phyloP scores from a whole-genome alignment of 2,329 filamentous ascomycete genomes.

The Pestalotiopsis sp. region DNA sequence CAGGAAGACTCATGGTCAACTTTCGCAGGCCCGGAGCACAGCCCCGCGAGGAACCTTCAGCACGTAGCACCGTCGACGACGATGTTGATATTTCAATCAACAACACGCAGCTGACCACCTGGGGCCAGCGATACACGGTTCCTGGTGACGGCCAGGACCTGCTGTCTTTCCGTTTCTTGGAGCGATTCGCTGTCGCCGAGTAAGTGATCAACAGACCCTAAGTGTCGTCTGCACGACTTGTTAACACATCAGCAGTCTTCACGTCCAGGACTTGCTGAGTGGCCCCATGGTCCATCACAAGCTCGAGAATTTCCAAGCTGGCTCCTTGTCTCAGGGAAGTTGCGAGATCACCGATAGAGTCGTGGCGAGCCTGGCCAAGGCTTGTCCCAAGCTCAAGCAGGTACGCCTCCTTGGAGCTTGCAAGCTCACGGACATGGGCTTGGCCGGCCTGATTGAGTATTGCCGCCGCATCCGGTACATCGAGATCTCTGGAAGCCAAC shows the following conservation, averaged over 20 bases:
- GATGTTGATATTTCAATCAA: not conserved
- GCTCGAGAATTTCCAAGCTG: constrained; percentile 1
- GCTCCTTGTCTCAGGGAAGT: not conserved
- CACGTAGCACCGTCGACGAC: not conserved
- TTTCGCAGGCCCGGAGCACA: too few species aligned
- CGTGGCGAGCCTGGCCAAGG: not conserved
- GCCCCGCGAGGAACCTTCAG: too few species aligned
- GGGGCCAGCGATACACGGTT: not conserved
- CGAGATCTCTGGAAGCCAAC: not conserved
- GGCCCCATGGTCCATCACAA: too few species aligned
- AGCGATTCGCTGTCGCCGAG: not conserved
- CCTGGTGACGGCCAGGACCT: not conserved
- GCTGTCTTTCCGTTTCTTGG: not conserved
- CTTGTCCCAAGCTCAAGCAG: not conserved
- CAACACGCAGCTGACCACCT: not conserved
- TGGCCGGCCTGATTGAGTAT: not conserved
- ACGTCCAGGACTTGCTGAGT: not conserved
- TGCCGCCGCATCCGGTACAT: not conserved
- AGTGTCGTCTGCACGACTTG: not conserved
- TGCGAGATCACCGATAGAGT: not conserved
- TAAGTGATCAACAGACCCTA: not conserved
- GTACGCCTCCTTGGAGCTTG: not conserved
- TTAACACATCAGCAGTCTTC: not conserved
- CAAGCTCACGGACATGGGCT: not conserved
- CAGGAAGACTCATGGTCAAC: too few species aligned